Evolutionary conservation across 345 rosid species (phyloP).

Genomic region (Populus deltoides): DNA sequence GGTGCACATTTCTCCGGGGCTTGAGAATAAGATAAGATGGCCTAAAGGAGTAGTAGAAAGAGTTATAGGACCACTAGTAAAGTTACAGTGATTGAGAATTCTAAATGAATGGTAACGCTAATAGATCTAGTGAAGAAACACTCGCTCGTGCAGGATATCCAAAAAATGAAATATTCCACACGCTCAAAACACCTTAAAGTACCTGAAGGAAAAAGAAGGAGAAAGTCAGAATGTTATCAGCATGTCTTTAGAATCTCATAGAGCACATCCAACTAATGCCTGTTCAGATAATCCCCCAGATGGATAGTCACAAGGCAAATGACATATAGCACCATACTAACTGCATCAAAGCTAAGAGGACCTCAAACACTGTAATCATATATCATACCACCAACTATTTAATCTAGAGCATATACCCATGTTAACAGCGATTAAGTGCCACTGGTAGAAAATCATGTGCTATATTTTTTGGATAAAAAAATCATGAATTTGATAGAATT

Average conservation of each 20-base stretch:
- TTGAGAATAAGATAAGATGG: conserved; percentile 92
- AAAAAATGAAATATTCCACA: conserved; percentile 93
- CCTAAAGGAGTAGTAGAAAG: conserved; percentile 46
- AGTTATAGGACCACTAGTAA: conserved; percentile 6
- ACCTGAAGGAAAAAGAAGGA: conserved; percentile 46
- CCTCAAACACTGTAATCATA: neutral
- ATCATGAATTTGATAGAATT: neutral
- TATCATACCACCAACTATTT: neutral
- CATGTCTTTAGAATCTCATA: neutral
- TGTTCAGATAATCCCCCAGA: neutral
- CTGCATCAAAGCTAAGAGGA: neutral
- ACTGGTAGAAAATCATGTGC: too few species aligned
- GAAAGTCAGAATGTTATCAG: neutral
- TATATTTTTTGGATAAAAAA: neutral
- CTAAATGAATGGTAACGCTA: conserved; percentile 5
- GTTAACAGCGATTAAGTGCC: too few species aligned
- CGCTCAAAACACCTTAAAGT: conserved; percentile 74
- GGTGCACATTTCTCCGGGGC: conserved; percentile 96
- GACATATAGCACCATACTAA: neutral
- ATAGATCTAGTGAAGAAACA: conserved; percentile 13
- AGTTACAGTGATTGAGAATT: neutral
- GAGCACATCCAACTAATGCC: neutral
- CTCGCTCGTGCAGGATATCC: conserved; percentile 93
- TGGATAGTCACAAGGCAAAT: neutral
- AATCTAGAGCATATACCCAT: neutral